A percentile compares a stretch with the other conserved stretches of the same genome.
Evolutionary conservation across 2,329 filamentous ascomycete species (phyloP).

Genomic region (Septoria linicola): DNA sequence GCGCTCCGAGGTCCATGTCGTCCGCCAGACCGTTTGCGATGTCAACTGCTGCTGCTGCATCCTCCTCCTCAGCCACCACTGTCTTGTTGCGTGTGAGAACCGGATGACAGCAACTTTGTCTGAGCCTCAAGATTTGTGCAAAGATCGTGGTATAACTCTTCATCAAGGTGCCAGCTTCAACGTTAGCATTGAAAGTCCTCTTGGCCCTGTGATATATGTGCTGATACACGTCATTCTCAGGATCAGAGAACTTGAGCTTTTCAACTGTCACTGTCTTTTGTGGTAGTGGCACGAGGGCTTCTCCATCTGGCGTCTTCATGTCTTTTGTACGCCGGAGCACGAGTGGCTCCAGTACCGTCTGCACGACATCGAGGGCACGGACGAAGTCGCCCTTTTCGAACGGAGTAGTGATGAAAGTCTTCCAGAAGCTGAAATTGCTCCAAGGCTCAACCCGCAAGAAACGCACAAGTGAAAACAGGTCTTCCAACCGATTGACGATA

Average conservation of each 20-base stretch:
- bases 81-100: constrained; percentile 81
- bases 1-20: constrained; percentile 88
- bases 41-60: constrained; percentile 74
- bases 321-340: constrained; percentile 94
- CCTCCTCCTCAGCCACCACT: constrained; percentile 82
- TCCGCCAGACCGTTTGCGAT: constrained; percentile 79
- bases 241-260: constrained; percentile 76
- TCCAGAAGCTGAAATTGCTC: constrained; percentile 99
- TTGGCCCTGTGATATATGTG: constrained; percentile 83
- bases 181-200: constrained; percentile 77
- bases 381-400: constrained; percentile 96
- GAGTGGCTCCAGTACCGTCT: constrained; percentile 93
- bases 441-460: constrained; percentile 95
- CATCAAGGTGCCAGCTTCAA: constrained; percentile 87
- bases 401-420: constrained; percentile 94
- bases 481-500: constrained; percentile 93
- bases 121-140: constrained; percentile 86
- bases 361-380: constrained; percentile 89
- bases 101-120: constrained; percentile 93
- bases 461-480: constrained; percentile 87
- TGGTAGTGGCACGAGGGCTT: constrained; percentile 77
- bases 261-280: constrained; percentile 81
- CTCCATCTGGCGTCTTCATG: constrained; percentile 90
- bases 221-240: constrained; percentile 89
- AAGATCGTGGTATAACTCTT: constrained; percentile 98